Evolutionary conservation across 495 filamentous ascomycete species (phyloP).

Genomic region (Aspergillus bertholletiae): DNA sequence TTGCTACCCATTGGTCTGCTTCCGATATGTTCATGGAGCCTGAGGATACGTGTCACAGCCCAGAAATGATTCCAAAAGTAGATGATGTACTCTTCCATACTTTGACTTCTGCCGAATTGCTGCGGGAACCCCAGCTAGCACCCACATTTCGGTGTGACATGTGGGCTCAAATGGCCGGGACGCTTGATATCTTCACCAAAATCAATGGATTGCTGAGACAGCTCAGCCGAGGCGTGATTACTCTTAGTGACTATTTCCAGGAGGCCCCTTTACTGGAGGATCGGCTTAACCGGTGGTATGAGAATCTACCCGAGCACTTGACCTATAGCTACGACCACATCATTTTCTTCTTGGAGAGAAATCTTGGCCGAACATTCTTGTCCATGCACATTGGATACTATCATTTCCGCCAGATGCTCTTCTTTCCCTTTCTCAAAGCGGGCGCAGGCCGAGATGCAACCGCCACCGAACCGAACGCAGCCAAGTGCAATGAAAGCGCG

Average conservation of each 20-base stretch:
- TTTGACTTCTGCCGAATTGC: background rate
- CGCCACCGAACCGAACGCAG: background rate
- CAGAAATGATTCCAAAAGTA: constrained; percentile 8
- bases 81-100: constrained; percentile 20
- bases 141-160: constrained; percentile 10
- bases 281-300: constrained; percentile 13
- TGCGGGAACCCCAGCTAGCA: background rate
- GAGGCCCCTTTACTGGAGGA: constrained; percentile 8
- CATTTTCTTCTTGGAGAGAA: constrained; percentile 8
- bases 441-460: constrained; percentile 1
- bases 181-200: constrained; percentile 18
- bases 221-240: constrained; percentile 15
- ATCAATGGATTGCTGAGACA: constrained; percentile 12
- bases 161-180: constrained; percentile 24
- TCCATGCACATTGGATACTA: constrained; percentile 24
- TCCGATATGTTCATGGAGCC: constrained; percentile 20
- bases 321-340: constrained; percentile 13
- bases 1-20: constrained; percentile 21
- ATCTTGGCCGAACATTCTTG: constrained; percentile 18
- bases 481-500: constrained; percentile 18
- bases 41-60: background rate
- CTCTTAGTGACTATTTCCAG: constrained; percentile 14
- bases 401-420: constrained; percentile 25
- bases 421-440: constrained; percentile 21
- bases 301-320: constrained; percentile 9